phyloP scores from a whole-genome alignment of 495 filamentous ascomycete genomes.

The Annulohypoxylon moriforme region DNA sequence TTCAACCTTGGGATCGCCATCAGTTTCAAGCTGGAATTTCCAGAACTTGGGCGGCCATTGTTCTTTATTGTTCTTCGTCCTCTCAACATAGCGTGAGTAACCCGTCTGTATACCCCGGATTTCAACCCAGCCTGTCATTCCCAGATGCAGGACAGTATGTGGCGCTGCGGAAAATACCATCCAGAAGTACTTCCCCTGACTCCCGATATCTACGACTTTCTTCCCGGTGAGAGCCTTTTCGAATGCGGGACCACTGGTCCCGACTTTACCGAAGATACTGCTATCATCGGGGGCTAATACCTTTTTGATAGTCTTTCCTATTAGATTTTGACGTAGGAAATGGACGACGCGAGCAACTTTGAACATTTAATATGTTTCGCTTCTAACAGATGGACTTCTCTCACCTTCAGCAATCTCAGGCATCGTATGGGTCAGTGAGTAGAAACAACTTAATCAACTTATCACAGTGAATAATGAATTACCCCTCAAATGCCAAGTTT shows the following conservation, averaged over 20 bases:
- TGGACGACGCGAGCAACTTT: constrained; percentile 85
- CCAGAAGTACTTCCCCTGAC: constrained; percentile 98
- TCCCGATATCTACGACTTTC: constrained; percentile 76
- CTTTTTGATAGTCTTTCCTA: constrained; percentile 79
- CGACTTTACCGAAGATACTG: constrained; percentile 88
- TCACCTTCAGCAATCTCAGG: constrained; percentile 82
- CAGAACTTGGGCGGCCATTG: constrained; percentile 91
- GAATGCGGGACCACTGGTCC: constrained; percentile 78
- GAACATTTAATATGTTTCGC: constrained; percentile 26
- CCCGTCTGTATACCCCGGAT: constrained; percentile 79
- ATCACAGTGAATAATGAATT: constrained; percentile 1
- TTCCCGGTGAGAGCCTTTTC: constrained; percentile 78
- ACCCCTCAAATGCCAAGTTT: background rate
- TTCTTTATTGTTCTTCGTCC: constrained; percentile 65
- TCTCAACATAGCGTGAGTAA: constrained; percentile 76
- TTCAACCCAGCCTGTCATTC: constrained; percentile 89
- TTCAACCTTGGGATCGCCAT: constrained; percentile 66
- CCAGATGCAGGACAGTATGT: constrained; percentile 91
- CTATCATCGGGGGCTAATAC: constrained; percentile 79
- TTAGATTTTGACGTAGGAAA: constrained; percentile 80
- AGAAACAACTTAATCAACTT: background rate
- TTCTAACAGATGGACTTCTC: constrained; percentile 5
- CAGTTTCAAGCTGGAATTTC: constrained; percentile 83
- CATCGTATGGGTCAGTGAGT: constrained; percentile 59
- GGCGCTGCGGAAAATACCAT: constrained; percentile 68